Conservation (phyloP, 441 rosid genomes). For the Cnidoscolus chayamansa region DNA sequence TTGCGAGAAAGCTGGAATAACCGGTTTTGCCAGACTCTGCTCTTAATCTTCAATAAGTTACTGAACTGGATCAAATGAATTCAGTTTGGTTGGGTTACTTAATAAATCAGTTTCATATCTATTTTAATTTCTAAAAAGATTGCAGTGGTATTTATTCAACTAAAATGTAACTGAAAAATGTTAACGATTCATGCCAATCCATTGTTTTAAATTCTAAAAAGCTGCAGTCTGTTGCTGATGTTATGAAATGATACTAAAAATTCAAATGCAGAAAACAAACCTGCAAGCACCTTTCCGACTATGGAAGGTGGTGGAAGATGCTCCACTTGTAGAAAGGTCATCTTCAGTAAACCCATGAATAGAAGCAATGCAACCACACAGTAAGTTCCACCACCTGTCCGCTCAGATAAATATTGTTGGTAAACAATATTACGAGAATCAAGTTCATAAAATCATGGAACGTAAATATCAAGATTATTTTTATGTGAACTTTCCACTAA, state of each 20-base stretch:
- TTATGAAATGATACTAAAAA: slow-evolving; percentile 15
- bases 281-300: slow-evolving; percentile 77
- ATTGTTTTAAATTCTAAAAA: slow-evolving; percentile 2
- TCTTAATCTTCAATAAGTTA: too few relatives aligned
- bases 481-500: neutral
- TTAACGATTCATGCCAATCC: neutral
- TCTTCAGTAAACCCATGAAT: slow-evolving; percentile 74
- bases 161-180: too few relatives aligned
- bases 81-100: too few relatives aligned
- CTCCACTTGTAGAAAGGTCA: slow-evolving; percentile 40
- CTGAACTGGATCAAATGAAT: too few relatives aligned
- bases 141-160: too few relatives aligned
- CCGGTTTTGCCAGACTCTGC: too few relatives aligned
- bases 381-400: slow-evolving; percentile 92
- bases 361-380: slow-evolving; percentile 90
- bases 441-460: slow-evolving; percentile 7
- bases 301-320: slow-evolving; percentile 47
- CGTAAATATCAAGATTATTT: neutral
- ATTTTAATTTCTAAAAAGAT: too few relatives aligned
- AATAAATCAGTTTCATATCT: too few relatives aligned
- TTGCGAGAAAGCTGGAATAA: too few relatives aligned
- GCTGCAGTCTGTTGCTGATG: neutral
- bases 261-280: slow-evolving; percentile 29
- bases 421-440: slow-evolving; percentile 31
- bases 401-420: slow-evolving; percentile 49